Conservation (phyloP, 305 asterid species). For the Rubia peregrina region DNA sequence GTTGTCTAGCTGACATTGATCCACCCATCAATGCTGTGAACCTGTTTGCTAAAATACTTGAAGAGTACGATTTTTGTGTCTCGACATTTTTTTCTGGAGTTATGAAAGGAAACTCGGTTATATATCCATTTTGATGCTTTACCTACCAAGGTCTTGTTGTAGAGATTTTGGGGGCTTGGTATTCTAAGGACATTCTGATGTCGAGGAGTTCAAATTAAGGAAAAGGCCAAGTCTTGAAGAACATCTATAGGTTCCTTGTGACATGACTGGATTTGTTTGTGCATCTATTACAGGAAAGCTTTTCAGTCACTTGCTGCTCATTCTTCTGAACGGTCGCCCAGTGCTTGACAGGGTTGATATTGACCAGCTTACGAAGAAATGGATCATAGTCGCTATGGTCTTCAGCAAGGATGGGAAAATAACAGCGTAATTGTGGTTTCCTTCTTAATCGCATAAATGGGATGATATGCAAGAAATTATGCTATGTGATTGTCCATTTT, state of each 20-base stretch:
- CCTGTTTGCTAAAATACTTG: not conserved
- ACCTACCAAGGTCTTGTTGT: slow-evolving; percentile 25
- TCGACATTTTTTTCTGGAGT: slow-evolving; percentile 17
- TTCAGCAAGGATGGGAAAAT: slow-evolving; percentile 99
- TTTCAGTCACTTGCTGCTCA: slow-evolving; percentile 60
- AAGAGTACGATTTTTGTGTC: not conserved
- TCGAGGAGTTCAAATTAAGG: slow-evolving; percentile 41
- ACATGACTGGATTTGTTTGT: slow-evolving; percentile 53
- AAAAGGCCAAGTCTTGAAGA: slow-evolving; percentile 39
- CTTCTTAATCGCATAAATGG: slow-evolving; percentile 96
- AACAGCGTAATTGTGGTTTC: slow-evolving; percentile 99
- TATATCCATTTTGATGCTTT: slow-evolving; percentile 24
- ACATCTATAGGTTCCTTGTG: slow-evolving; percentile 38
- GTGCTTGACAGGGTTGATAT: slow-evolving; percentile 48
- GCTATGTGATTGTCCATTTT: slow-evolving; percentile 71
- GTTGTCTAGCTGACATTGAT: not conserved
- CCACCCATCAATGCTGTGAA: not conserved
- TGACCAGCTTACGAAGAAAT: slow-evolving; percentile 47
- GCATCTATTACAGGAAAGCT: slow-evolving; percentile 77
- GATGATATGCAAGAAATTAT: slow-evolving; percentile 85
- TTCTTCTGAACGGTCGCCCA: slow-evolving; percentile 47
- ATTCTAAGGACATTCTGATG: slow-evolving; percentile 34
- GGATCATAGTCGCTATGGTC: slow-evolving; percentile 98
- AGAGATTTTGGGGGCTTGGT: slow-evolving; percentile 29
- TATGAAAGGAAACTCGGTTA: slow-evolving; percentile 23